Evolutionary conservation across 495 filamentous ascomycete species (phyloP).

Genomic region (Penicillium flavigenum): DNA sequence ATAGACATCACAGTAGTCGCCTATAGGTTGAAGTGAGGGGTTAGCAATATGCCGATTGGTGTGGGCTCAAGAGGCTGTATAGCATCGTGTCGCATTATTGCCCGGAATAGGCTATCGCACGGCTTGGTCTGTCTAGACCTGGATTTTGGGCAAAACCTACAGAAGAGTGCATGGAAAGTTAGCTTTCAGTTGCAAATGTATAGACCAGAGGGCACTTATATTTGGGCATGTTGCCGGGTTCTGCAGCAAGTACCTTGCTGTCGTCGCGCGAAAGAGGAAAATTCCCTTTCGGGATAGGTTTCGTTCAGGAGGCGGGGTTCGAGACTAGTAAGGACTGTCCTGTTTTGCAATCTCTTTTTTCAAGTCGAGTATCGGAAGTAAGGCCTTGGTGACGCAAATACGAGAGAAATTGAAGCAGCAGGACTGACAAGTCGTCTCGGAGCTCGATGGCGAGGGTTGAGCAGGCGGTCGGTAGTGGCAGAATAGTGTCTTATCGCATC

Average conservation of each 20-base stretch:
- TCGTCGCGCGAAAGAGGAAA: slow-evolving; percentile 26
- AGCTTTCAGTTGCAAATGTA: slow-evolving; percentile 36
- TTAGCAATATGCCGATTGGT: slow-evolving; percentile 10
- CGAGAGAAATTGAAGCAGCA: not conserved
- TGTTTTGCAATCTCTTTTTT: not conserved
- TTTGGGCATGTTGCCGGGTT: slow-evolving; percentile 66
- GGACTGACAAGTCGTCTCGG: slow-evolving; percentile 10
- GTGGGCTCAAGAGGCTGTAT: no score
- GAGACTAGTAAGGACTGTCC: no score
- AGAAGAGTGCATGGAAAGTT: slow-evolving; percentile 62
- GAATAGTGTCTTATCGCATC: slow-evolving; percentile 14
- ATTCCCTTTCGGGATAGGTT: slow-evolving; percentile 20
- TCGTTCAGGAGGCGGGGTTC: slow-evolving; percentile 12
- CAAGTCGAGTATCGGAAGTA: not conserved
- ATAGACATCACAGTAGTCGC: slow-evolving; percentile 99
- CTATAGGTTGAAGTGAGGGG: slow-evolving; percentile 45
- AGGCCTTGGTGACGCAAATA: not conserved
- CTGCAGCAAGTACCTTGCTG: slow-evolving; percentile 22
- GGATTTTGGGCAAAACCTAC: slow-evolving; percentile 47
- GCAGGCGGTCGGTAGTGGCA: slow-evolving; percentile 21
- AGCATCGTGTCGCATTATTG: slow-evolving; percentile 15
- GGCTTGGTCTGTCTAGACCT: slow-evolving; percentile 1
- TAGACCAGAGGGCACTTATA: slow-evolving; percentile 56
- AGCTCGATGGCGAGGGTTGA: slow-evolving; percentile 18
- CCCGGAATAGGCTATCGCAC: slow-evolving; percentile 13